Percentiles rank a stretch among this genome's conserved stretches.
Conservation (phyloP, 2,329 filamentous ascomycete genomes). For the Talaromyces sp. region DNA sequence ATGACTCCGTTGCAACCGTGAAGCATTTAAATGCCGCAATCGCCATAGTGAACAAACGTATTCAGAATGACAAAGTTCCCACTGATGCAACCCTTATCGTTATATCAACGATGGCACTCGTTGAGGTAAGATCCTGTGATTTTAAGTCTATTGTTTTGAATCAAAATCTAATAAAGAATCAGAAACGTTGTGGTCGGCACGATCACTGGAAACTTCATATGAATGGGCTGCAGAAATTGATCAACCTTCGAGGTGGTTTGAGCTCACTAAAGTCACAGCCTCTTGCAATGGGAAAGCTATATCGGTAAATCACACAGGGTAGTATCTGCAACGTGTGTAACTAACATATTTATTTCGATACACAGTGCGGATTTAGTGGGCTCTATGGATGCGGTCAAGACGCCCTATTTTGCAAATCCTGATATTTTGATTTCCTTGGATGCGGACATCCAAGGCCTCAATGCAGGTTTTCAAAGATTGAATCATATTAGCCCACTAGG, state of each 20-base stretch:
- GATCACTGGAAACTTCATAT: slow-evolving; percentile 6
- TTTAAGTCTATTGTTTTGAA: not conserved
- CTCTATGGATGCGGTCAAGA: slow-evolving; percentile 4
- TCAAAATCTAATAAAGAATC: not conserved
- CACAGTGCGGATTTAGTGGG: slow-evolving; percentile 2
- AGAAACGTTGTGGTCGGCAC: slow-evolving; percentile 1
- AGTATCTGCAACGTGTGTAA: not conserved
- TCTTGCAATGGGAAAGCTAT: slow-evolving; percentile 1
- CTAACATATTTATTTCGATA: not conserved
- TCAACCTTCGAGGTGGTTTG: slow-evolving; percentile 1
- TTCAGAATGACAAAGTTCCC: not conserved
- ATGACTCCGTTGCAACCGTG: not conserved
- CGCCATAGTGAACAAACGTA: slow-evolving; percentile 4
- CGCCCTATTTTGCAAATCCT: not conserved
- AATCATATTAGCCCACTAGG: not conserved
- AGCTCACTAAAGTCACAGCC: slow-evolving; percentile 1
- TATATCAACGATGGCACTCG: slow-evolving; percentile 2
- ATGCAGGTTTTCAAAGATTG: not conserved
- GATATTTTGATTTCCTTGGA: not conserved
- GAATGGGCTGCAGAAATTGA: slow-evolving; percentile 2
- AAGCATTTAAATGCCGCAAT: slow-evolving; percentile 7
- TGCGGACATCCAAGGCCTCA: not conserved
- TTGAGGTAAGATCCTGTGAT: not conserved
- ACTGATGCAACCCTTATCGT: slow-evolving; percentile 2
- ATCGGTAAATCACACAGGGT: slow-evolving; percentile 1